Evolutionary conservation across 768 basidiomycete species (phyloP).

Genomic region (Mycena vitilis): DNA sequence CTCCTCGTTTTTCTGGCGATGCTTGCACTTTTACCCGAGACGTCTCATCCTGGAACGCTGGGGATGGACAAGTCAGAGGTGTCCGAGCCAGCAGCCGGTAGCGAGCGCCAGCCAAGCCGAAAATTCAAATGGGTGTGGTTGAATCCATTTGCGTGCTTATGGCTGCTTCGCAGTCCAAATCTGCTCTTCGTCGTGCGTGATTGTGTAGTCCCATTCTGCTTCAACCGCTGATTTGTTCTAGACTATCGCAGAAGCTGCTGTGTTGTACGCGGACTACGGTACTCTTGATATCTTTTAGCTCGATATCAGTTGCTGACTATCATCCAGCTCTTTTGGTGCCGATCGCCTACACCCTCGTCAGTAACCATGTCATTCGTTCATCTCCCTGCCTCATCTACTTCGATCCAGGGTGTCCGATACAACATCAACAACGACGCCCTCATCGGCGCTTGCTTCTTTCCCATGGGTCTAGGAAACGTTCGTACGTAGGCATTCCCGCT

Average conservation of each 20-base stretch:
- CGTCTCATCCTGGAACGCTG: conserved; percentile 55
- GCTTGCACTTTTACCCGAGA: conserved; percentile 55
- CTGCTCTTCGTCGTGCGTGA: conserved; percentile 51
- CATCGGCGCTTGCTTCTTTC: conserved; percentile 56
- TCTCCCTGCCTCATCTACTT: not conserved
- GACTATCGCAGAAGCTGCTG: conserved; percentile 50
- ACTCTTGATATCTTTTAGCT: not conserved
- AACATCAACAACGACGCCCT: conserved; percentile 54
- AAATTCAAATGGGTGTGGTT: conserved; percentile 47
- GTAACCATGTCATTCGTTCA: conserved; percentile 28
- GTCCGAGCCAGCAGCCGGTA: not conserved
- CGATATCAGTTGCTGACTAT: not conserved
- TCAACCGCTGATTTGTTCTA: conserved; percentile 33
- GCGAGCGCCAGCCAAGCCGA: not conserved
- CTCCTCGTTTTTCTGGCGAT: conserved; percentile 47
- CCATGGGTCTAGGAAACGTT: conserved; percentile 55
- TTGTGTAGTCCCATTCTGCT: not conserved
- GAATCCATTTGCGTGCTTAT: conserved; percentile 56
- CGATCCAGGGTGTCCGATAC: conserved; percentile 54
- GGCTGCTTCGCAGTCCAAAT: conserved; percentile 57
- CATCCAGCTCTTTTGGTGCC: conserved; percentile 52
- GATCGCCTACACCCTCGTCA: conserved; percentile 63
- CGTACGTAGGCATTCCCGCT: conserved; percentile 51
- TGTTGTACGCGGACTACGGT: conserved; percentile 55
- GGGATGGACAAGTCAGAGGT: conserved; percentile 50